Conservation (phyloP, 306 rosid species). For the Vigna hirtella region DNA sequence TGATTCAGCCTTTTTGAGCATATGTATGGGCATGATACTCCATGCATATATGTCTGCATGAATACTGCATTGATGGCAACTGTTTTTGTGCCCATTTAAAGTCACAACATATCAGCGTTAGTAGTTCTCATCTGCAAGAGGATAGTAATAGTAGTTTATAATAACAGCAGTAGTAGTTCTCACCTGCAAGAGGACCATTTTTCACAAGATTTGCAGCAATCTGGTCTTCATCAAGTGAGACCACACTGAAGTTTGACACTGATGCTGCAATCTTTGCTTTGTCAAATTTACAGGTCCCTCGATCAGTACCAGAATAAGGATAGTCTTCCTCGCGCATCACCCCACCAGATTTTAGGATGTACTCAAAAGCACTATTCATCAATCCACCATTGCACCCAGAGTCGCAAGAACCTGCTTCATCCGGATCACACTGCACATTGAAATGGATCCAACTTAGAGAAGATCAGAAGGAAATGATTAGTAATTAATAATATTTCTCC, state of each 20-base stretch:
- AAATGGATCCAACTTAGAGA: conserved; percentile 12
- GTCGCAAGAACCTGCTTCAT: conserved; percentile 80
- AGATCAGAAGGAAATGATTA: neutral
- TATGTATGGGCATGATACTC: conserved; percentile 94
- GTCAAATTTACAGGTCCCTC: conserved; percentile 82
- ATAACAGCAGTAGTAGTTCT: neutral
- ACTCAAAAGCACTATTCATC: conserved; percentile 97
- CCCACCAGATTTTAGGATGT: conserved; percentile 89
- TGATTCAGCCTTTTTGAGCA: conserved; percentile 81
- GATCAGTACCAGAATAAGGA: conserved; percentile 82
- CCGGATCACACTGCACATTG: conserved; percentile 86
- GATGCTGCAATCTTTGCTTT: conserved; percentile 80
- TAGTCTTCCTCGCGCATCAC: conserved; percentile 89
- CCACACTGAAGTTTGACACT: conserved; percentile 87
- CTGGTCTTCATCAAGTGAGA: conserved; percentile 87
- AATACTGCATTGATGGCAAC: conserved; percentile 95
- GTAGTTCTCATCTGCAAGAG: conserved; percentile 75
- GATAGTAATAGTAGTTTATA: conserved; percentile 23
- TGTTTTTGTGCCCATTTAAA: conserved; percentile 47
- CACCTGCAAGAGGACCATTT: conserved; percentile 96
- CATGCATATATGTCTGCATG: conserved; percentile 93
- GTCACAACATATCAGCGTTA: neutral
- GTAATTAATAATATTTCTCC: neutral
- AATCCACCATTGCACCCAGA: conserved; percentile 97
- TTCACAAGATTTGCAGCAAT: conserved; percentile 91